A percentile compares a stretch with the other conserved stretches of the same genome.
Evolutionary conservation across 73 alveolate species (phyloP).

Genomic region (Stentor coeruleus): DNA sequence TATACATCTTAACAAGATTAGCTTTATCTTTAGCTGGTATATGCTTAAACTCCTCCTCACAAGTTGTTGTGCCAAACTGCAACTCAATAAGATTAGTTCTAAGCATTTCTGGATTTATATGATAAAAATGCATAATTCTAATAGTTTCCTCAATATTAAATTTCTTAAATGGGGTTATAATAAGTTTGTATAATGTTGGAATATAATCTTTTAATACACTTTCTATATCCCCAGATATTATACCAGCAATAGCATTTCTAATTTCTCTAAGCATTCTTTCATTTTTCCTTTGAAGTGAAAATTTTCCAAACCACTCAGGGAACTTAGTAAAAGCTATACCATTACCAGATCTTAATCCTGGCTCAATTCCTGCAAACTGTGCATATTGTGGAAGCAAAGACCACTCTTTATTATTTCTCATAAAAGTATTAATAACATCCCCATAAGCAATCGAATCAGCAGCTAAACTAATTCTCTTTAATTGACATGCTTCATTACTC

Average conservation of each 20-base stretch:
- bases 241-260: constrained; percentile 56
- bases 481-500: constrained; percentile 39
- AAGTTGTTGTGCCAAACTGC: constrained; percentile 36
- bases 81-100: constrained; percentile 72
- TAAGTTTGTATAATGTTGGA: background rate
- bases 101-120: constrained; percentile 56
- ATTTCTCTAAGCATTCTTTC: constrained; percentile 71
- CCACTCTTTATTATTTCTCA: constrained; percentile 56
- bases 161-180: constrained; percentile 9
- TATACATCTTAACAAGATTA: constrained; percentile 50
- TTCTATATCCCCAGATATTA: constrained; percentile 35
- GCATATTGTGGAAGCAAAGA: constrained; percentile 58
- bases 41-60: constrained; percentile 43
- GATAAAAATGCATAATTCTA: constrained; percentile 49
- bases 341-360: constrained; percentile 46
- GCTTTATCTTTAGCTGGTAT: constrained; percentile 45
- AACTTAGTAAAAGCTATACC: constrained; percentile 69
- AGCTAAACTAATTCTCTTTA: constrained; percentile 41
- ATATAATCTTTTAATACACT: constrained; percentile 35
- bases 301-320: constrained; percentile 88
- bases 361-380: constrained; percentile 42
- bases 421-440: constrained; percentile 45
- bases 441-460: constrained; percentile 52
- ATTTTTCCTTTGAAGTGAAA: constrained; percentile 56
- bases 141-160: constrained; percentile 34